These are phyloP conservation scores for Colletotrichum caudatum DNA, from an alignment of 2,329 filamentous ascomycete genomes.

Conservation along the genomic window DNA sequence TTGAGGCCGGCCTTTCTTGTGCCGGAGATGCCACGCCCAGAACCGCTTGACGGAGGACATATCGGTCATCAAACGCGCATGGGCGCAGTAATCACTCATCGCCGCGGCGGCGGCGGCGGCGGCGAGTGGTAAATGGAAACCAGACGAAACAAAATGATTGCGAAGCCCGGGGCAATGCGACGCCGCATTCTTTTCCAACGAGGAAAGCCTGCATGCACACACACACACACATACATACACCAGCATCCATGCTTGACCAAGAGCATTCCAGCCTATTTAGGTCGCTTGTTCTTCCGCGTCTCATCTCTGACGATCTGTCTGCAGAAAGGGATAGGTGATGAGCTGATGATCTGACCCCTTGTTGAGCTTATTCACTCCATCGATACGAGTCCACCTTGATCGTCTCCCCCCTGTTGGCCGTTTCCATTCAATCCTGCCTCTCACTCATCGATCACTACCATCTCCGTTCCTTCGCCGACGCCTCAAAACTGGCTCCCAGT, in stretches of 20 bases:
- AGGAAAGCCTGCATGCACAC: not conserved
- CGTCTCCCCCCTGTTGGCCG: not conserved
- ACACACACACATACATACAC: too few relatives aligned
- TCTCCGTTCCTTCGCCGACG: not conserved
- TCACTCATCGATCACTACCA: not conserved
- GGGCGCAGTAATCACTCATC: not conserved
- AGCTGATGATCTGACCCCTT: not conserved
- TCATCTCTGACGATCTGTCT: not conserved
- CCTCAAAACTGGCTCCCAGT: too few relatives aligned
- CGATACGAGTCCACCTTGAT: not conserved
- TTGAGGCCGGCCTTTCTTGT: not conserved
- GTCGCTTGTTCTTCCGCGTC: constrained; percentile 16
- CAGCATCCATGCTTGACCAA: not conserved
- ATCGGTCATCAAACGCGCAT: not conserved
- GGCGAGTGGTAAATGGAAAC: not conserved
- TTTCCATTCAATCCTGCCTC: not conserved
- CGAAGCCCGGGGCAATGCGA: not conserved
- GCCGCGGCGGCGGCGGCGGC: not conserved
- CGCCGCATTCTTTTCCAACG: not conserved
- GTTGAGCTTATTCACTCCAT: not conserved
- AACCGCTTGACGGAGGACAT: not conserved
- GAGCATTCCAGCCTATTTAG: constrained; percentile 1
- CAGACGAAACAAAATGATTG: not conserved
- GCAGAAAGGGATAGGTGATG: not conserved
- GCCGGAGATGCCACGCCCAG: too few relatives aligned